Evolutionary conservation across 2,329 filamentous ascomycete species (phyloP), one percentile per base, ranked within the genome.

Genomic region (Waltergamsia citrina): DNA sequence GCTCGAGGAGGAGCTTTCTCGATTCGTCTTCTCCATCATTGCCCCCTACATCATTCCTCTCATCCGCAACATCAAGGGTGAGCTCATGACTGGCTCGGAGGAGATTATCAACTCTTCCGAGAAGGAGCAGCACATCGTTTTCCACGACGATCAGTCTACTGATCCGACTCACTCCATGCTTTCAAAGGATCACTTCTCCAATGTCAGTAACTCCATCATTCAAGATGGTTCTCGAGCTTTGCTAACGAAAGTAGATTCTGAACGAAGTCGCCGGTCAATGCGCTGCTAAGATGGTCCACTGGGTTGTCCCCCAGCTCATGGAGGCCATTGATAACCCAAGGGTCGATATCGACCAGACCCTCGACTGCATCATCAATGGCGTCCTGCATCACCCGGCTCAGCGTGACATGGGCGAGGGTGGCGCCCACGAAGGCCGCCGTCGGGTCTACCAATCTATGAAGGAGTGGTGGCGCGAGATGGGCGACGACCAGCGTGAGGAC

Each of bases 101-200:
- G 85, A 94, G 56, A 82, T 95, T 48, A 94, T 95, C 43, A 69
- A 85, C 48, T 87, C 81, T 63, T 90, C 84, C 54, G 71, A 81
- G 54, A 74, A 81, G 34, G 81, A 94, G 63, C 87, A 94, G 61
- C 77, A 83, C 49, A 72, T 93, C 44, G 86, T 95, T 32, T 95
- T 94, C 58, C 61, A 83, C 29, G 79, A 95, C 43, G 81, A 93
- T 50, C 41, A 71, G 33, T 82, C 65, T 41, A 78, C 76, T 15
- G 81, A 95, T 50, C 90, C 88, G 0, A 95, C 88, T 2, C 88
- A 95, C 63, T 93, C 85, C 15, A 94, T 94, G 88, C 66, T 95
- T 34, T 87, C 86, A 38, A 95, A 95, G 63, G 88, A 95, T 49
- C 88, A 95, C 59, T 95, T 95, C 57, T 84, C 81, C 42, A 93